Evolutionary conservation across 352 stramenopile species (phyloP), one percentile per base, ranked within the genome.

Genomic region (Lagenidium sp.): DNA sequence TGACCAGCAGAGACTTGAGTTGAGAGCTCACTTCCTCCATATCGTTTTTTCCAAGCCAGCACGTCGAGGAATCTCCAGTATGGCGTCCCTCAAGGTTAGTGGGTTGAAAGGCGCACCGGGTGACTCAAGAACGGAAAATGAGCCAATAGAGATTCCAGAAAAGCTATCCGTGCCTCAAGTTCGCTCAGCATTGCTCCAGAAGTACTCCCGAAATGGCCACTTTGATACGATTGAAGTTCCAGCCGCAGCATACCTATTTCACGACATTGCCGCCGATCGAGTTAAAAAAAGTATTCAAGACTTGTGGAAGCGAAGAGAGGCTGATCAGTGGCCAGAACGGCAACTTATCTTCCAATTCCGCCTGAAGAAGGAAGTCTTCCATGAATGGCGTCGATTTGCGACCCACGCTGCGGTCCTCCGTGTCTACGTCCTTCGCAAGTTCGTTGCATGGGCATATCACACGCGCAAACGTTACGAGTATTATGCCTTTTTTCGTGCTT

Each of bases 171-270:
- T 82, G 2, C 70, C 67, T 16, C 35, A 70, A 5, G 47, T 89
- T 5, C 60, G 70, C 8, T 78, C 76, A 0, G 67, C 65, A 19
- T 47, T 91, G 45, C 57, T 91, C 8, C 76, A 87, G 36, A 87
- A 85, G 36, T 91, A 82, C 38, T 85, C 76, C 0, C 69, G 79
- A 30, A 89, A 91, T 44, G 71, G 76, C 3, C 74, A 87, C 50
- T 84, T 91, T 37, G 79, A 86, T 25, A 40, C 25, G 29, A 38
- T 53, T 24, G 37, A 51, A 10, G 38, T 63, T 16, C 36, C 52
- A 12, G 40, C 32, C 16, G 60, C 56, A 4, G 57, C 57, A 22
- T 64, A 64, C 44, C 13, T 70, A 13, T 70, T 70, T 31, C 60
- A 70, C 35, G 55, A 70, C 29, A 11, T 70, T 0, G 60, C 60